Evolutionary conservation across 2,329 filamentous ascomycete species (phyloP), one percentile per base, ranked within the genome.

Genomic region (Zasmidium cellare): DNA sequence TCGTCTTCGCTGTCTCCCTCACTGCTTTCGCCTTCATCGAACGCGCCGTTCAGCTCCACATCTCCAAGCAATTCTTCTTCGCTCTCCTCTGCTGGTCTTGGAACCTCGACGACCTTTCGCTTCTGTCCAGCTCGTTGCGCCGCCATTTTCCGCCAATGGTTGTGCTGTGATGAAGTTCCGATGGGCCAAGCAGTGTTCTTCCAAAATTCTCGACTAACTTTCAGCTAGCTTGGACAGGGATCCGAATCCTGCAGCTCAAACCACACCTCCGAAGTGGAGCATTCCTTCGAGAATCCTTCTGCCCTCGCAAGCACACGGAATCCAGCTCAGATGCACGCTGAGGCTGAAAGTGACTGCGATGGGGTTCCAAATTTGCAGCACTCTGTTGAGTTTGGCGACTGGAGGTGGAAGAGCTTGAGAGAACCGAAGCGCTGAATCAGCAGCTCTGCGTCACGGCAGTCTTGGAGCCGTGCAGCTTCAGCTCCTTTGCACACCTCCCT

Each of bases 51-150:
- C 44, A 67, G 49, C 35, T 60, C 55, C 19, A 41, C 61, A 50
- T 55, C 74, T 53, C 77, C 75, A 12, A 79, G 68, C 41, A 74
- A 65, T 3, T 74, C 76, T 46, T 75, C 71, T 31, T 72, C 72
- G 14, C 69, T 66, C 46, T 66, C 63, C 12, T 59, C 55, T 47
- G 64, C 60, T 2, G 51, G 68, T 59, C 53, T 70, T 61, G 66
- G 70, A 57, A 65, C 73, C 69, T 66, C 73, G 24, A 74, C 72
- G 7, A 72, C 76, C 67, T 79, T 79, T 35, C 77, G 72, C 70
- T 79, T 79, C 65, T 77, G 73, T 61, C 70, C 70, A 51, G 70
- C 70, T 65, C 65, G 65, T 58, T 71, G 69, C 50, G 64, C 56
- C 47, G 65, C 65, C 62, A 69, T 70, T 47, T n/a, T 11, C 3